Base-by-base conservation (phyloP, 2,329 filamentous ascomycete species). In the Claviceps fusiformis region DNA sequence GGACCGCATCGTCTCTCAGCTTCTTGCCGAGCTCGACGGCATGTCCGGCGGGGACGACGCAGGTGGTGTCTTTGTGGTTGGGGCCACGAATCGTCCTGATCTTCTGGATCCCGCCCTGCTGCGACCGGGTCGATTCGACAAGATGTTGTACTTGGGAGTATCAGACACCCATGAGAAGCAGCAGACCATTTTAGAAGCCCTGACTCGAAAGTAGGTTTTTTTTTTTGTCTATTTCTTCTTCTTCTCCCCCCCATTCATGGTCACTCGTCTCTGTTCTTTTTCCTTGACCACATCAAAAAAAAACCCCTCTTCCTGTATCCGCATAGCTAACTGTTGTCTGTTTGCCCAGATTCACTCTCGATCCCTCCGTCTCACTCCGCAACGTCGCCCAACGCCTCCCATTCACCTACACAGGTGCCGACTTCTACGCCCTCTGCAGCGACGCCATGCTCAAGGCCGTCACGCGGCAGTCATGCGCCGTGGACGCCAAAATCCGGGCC, bases 361-460 rank as follows among this genome's bases (percentile, higher is more conserved):
- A 89, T 59, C 88, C 89, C 0, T 77, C 82, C 1, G 77, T 96
- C 50, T 93, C 89, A 11, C 81, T 98, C 11, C 69, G 78, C 31
- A 73, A 81, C 8, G 82, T 98, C 50, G 86, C 92, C 4, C 78
- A 86, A 53, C 77, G 77, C 11, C 79, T 98, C 4, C 93, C 93
- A 0, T 93, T 96, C 67, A 97, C 92, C 3, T 98, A 96, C 72
- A 98, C 93, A 0, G 93, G 93, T 65, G 93, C 93, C 59, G 93
- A 98, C 72, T 85, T 98, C 66, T 98, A 98, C 70, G 93, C 93
- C 0, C 79, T 98, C 24, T 97, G 92, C 74, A 95, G 90, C 47
- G 93, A 98, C 69, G 90, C 93, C 53, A 98, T 98, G 93, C 85
- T 98, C 62, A 97, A 98, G 70, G 93, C 93, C 24, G 92, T 98